A percentile compares a stretch with the other conserved stretches of the same genome.
Evolutionary conservation across 2,329 filamentous ascomycete species (phyloP).

Genomic region (Nemania bipapillata): DNA sequence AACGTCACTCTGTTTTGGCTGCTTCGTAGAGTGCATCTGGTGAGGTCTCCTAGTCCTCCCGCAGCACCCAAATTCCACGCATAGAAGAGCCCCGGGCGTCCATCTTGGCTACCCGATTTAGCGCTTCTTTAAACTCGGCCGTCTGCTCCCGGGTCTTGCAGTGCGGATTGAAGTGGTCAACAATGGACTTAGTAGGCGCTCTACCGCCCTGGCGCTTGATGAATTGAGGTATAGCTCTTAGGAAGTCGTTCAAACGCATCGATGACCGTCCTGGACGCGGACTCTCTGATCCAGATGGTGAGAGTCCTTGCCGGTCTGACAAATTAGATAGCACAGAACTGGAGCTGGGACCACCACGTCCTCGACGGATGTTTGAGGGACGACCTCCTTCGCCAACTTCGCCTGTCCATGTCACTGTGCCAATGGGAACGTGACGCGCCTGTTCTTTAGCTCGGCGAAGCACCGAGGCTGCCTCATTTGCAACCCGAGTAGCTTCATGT

Average conservation of each 20-base stretch:
- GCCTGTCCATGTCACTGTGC: constrained; percentile 94
- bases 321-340: constrained; percentile 67
- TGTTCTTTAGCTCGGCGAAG: constrained; percentile 78
- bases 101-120: constrained; percentile 79
- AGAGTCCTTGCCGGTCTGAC: constrained; percentile 65
- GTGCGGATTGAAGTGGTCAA: constrained; percentile 88
- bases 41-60: constrained; percentile 24
- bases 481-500: constrained; percentile 82
- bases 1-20: not conserved
- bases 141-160: constrained; percentile 76
- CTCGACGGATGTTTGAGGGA: constrained; percentile 66
- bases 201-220: constrained; percentile 80
- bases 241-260: constrained; percentile 53
- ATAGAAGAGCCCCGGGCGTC: constrained; percentile 67
- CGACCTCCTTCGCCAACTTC: constrained; percentile 80
- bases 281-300: constrained; percentile 59
- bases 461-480: constrained; percentile 78
- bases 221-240: constrained; percentile 73
- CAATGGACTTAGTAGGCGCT: constrained; percentile 83
- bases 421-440: constrained; percentile 77
- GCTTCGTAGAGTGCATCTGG: not conserved
- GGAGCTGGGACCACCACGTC: constrained; percentile 63
- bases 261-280: constrained; percentile 41
- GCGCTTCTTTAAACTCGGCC: constrained; percentile 82
- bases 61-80: constrained; percentile 64